These are phyloP conservation scores for Phytophthora cactorum DNA, from an alignment of 352 stramenopile species.

Conservation along the genomic window DNA sequence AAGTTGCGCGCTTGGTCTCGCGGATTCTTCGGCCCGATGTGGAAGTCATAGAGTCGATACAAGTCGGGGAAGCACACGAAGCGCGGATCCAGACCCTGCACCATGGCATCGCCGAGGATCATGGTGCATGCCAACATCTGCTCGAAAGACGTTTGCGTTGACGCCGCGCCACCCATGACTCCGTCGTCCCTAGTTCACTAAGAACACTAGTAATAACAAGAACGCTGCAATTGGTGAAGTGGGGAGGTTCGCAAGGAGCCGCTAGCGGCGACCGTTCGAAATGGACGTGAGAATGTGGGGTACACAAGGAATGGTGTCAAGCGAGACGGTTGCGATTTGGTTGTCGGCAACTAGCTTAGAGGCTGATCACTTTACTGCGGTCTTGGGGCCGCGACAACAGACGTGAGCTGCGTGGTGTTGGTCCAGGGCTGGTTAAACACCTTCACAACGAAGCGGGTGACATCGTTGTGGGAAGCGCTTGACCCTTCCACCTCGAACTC, in stretches of 20 bases:
- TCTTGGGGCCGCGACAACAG: constrained; percentile 16
- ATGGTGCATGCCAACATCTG: constrained; percentile 89
- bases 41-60: constrained; percentile 85
- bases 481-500: constrained; percentile 47
- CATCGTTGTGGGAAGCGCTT: constrained; percentile 23
- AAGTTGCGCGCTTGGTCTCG: constrained; percentile 44
- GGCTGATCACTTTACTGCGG: constrained; percentile 11
- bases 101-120: constrained; percentile 84
- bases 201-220: neutral
- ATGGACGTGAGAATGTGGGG: constrained; percentile 18
- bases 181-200: constrained; percentile 6
- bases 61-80: constrained; percentile 84
- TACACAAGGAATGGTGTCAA: constrained; percentile 14
- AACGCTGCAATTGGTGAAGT: constrained; percentile 9
- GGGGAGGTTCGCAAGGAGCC: constrained; percentile 5
- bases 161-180: constrained; percentile 72
- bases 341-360: neutral
- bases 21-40: constrained; percentile 69
- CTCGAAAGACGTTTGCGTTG: constrained; percentile 72
- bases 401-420: constrained; percentile 37
- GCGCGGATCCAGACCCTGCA: constrained; percentile 77
- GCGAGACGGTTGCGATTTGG: constrained; percentile 17
- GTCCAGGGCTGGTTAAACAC: constrained; percentile 45
- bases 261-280: constrained; percentile 23
- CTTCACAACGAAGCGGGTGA: constrained; percentile 30